phyloP scores from a whole-genome alignment of 2,329 filamentous ascomycete genomes.

The Rhinocladiella mackenziei region DNA sequence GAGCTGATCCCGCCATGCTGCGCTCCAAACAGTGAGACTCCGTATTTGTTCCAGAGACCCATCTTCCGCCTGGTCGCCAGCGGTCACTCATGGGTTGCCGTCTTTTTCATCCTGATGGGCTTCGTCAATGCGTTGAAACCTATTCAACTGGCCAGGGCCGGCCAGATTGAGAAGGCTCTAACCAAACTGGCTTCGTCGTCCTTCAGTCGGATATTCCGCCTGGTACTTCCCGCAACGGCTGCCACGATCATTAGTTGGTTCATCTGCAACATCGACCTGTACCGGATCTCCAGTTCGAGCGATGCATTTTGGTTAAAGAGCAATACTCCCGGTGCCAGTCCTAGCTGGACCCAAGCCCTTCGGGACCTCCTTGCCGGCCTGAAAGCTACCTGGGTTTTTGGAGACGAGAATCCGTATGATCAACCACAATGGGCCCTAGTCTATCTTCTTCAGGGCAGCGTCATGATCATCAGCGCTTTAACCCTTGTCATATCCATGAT shows the following conservation, averaged over 20 bases:
- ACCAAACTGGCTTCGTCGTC: slow-evolving; percentile 54
- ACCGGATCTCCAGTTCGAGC: slow-evolving; percentile 52
- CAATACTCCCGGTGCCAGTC: slow-evolving; percentile 45
- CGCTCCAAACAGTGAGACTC: slow-evolving; percentile 31
- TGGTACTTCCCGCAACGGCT: slow-evolving; percentile 55
- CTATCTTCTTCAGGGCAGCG: slow-evolving; percentile 53
- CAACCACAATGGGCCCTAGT: slow-evolving; percentile 57
- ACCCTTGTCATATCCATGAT: slow-evolving; percentile 50
- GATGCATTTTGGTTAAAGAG: slow-evolving; percentile 58
- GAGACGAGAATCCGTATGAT: slow-evolving; percentile 51
- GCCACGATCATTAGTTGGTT: slow-evolving; percentile 56
- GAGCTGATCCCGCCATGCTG: slow-evolving; percentile 49
- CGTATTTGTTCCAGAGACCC: slow-evolving; percentile 55
- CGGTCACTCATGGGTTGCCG: slow-evolving; percentile 61
- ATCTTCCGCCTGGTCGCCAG: slow-evolving; percentile 57
- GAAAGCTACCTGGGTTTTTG: slow-evolving; percentile 51
- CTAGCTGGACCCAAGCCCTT: slow-evolving; percentile 42
- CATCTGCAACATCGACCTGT: slow-evolving; percentile 54
- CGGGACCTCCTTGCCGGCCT: slow-evolving; percentile 45
- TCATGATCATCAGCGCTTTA: slow-evolving; percentile 54
- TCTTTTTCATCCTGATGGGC: slow-evolving; percentile 63
- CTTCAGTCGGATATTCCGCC: slow-evolving; percentile 55
- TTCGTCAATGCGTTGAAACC: slow-evolving; percentile 63
- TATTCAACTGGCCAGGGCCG: slow-evolving; percentile 52
- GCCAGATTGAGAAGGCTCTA: slow-evolving; percentile 53